Conservation (phyloP, 2,329 filamentous ascomycete species). For the Hirsutella rhossiliensis region DNA sequence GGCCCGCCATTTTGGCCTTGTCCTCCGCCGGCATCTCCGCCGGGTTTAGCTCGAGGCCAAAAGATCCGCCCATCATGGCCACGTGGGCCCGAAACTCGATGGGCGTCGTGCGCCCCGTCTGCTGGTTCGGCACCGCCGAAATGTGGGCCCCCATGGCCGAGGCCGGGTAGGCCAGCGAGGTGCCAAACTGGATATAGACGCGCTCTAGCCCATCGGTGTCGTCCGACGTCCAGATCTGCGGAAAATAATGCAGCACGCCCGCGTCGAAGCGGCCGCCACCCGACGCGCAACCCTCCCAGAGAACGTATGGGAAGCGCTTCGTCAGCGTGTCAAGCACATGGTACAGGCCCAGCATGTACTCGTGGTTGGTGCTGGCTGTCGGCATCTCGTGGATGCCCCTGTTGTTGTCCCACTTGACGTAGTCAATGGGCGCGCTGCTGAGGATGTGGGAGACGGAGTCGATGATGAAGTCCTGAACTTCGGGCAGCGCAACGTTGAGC, state of each 20-base stretch:
- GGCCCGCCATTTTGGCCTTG: constrained; percentile 35
- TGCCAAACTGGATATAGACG: constrained; percentile 51
- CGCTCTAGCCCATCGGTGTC: constrained; percentile 52
- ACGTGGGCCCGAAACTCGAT: constrained; percentile 52
- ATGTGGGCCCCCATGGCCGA: constrained; percentile 56
- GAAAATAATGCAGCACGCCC: constrained; percentile 51
- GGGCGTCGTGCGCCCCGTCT: constrained; percentile 41
- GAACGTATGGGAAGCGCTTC: constrained; percentile 43
- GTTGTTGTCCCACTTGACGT: constrained; percentile 61
- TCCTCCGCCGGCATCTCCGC: constrained; percentile 37
- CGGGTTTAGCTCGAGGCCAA: constrained; percentile 52
- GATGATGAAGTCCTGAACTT: constrained; percentile 54
- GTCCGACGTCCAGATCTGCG: constrained; percentile 54
- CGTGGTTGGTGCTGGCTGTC: constrained; percentile 38
- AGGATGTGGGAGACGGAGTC: constrained; percentile 40
- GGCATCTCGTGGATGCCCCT: constrained; percentile 49
- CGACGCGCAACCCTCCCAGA: constrained; percentile 56
- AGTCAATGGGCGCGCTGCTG: constrained; percentile 38
- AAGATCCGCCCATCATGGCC: constrained; percentile 57
- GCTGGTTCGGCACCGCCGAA: constrained; percentile 45
- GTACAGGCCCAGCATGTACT: constrained; percentile 53
- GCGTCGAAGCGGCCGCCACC: constrained; percentile 54
- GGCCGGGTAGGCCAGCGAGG: constrained; percentile 48
- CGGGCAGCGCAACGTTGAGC: constrained; percentile 45
- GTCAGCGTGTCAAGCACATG: constrained; percentile 49